phyloP scores from a whole-genome alignment of 768 basidiomycete genomes.

The Amanita jacksonii region DNA sequence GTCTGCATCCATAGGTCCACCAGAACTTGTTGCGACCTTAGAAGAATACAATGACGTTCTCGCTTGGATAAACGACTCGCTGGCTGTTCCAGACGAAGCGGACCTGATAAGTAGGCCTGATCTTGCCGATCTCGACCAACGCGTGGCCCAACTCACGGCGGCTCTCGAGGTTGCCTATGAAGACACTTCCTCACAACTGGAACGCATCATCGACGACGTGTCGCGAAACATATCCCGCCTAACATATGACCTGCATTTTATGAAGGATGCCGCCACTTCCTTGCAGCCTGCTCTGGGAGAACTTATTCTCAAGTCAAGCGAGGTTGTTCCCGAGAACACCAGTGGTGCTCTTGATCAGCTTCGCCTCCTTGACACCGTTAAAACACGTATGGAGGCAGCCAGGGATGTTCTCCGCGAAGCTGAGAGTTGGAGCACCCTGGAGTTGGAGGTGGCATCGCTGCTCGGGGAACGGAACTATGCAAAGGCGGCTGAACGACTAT shows the following conservation, averaged over 20 bases:
- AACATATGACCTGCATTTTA: conserved; percentile 94
- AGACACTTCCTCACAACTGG: conserved; percentile 81
- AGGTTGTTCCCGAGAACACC: conserved; percentile 47
- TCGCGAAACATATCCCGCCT: conserved; percentile 85
- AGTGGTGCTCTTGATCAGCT: conserved; percentile 63
- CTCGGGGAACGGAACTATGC: conserved; percentile 69
- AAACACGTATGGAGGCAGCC: conserved; percentile 78
- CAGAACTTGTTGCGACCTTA: conserved; percentile 42
- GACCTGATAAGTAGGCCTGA: conserved; percentile 21
- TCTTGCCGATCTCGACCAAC: conserved; percentile 57
- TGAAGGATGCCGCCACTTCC: conserved; percentile 82
- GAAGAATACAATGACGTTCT: conserved; percentile 41
- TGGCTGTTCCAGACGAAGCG: conserved; percentile 27
- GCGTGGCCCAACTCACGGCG: conserved; percentile 65
- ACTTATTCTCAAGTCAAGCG: conserved; percentile 46
- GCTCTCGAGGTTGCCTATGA: conserved; percentile 80
- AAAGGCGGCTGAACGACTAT: conserved; percentile 87
- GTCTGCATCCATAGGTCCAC: conserved; percentile 25
- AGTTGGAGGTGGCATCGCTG: conserved; percentile 84
- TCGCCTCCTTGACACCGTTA: conserved; percentile 75
- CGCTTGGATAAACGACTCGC: conserved; percentile 65
- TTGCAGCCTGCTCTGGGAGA: conserved; percentile 58
- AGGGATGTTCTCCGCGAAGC: conserved; percentile 89
- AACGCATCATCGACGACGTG: conserved; percentile 87
- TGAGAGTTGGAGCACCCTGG: conserved; percentile 93